Evolutionary conservation across 768 basidiomycete species (phyloP), one percentile per base, ranked within the genome.

Genomic region (Auriscalpium microsporum): DNA sequence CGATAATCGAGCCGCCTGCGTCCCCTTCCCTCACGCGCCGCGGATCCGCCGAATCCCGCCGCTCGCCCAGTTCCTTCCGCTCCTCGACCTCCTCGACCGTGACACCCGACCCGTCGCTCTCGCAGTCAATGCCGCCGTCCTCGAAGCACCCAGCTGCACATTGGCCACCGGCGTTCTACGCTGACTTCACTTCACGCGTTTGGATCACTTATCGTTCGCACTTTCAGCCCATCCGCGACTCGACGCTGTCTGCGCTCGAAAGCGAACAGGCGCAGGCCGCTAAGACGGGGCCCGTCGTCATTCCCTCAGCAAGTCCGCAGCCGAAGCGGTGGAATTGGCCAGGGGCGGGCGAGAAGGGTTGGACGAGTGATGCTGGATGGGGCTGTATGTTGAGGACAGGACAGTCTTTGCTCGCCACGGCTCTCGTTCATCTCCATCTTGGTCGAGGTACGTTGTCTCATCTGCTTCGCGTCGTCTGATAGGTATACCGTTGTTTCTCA

Each of bases 161-260:
- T 57, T 92, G 90, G 90, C 89, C 90, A 0, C 79, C 84, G 8
- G 78, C 79, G 37, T 96, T 96, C 67, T 93, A 94, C 64, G 75
- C 79, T 11, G 94, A 97, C 71, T 97, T 95, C 68, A 84, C 84
- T 0, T 90, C 90, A 1, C 77, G 87, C 7, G 76, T 96, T 50
- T 96, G 92, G 87, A 78, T 94, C 45, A 95, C 94, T 0, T 98
- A 98, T 71, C 88, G 94, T 21, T 84, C 84, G 2, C 86, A 92
- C 42, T 95, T 94, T 59, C 62, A 81, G 0, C 86, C 91, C 2
- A 94, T 98, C 62, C 75, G 83, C 45, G 86, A 91, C 66, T 75
- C 74, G 0, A 70, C 75, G 17, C 71, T 82, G 16, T 65, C 75
- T 6, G 66, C 72, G 3, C 71, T 79, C 42, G 74, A 78, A 40